Conservation (phyloP, 495 filamentous ascomycete genomes). For the Glutinoglossum americanum region DNA sequence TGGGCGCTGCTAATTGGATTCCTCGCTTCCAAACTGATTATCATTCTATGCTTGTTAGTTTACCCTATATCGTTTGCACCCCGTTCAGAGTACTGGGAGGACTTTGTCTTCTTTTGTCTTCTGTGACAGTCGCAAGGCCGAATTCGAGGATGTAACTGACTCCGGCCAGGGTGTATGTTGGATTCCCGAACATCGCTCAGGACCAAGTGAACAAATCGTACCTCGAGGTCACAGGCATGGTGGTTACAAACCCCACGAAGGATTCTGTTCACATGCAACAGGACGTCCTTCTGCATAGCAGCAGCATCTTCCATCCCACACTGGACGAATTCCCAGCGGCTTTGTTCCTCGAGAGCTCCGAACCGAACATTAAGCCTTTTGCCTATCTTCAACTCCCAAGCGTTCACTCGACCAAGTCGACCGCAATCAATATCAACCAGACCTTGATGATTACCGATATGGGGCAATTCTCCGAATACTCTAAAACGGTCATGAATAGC, state of each 20-base stretch:
- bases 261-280: conserved; percentile 13
- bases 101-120: too few relatives aligned
- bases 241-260: conserved; percentile 34
- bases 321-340: conserved; percentile 33
- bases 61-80: background rate
- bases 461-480: conserved; percentile 34
- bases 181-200: conserved; percentile 51
- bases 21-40: conserved; percentile 32
- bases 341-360: conserved; percentile 29
- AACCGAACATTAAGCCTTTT: conserved; percentile 31
- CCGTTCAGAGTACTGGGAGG: background rate
- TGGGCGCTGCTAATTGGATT: conserved; percentile 46
- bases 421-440: conserved; percentile 28
- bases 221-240: conserved; percentile 34
- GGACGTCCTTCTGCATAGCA: conserved; percentile 2
- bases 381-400: conserved; percentile 32
- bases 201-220: conserved; percentile 39
- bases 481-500: conserved; percentile 28
- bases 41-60: conserved; percentile 47
- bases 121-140: background rate
- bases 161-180: conserved; percentile 43
- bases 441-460: conserved; percentile 27
- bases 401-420: conserved; percentile 32
- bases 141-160: background rate
- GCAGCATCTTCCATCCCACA: conserved; percentile 28